Conservation (phyloP, 192 early-diverging fungal genomes). For the Coemansia sp. region DNA sequence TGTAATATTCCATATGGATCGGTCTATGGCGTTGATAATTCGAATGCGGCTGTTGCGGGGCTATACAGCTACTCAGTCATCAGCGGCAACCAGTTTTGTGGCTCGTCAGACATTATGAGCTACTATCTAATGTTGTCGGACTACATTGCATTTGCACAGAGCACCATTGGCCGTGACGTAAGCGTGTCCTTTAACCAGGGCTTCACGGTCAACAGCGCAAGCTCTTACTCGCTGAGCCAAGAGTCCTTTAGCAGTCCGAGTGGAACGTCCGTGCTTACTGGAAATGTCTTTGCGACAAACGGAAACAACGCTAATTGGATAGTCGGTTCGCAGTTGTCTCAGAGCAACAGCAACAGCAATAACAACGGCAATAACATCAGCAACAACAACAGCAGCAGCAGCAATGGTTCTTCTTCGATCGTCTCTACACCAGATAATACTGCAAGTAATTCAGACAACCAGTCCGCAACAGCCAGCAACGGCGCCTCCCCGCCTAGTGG, state of each 20-base stretch:
- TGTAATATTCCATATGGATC: slow-evolving; percentile 38
- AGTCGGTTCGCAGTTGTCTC: not conserved
- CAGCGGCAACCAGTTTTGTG: slow-evolving; percentile 17
- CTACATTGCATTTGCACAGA: slow-evolving; percentile 26
- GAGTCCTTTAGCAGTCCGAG: slow-evolving; percentile 5
- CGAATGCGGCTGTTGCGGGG: slow-evolving; percentile 11
- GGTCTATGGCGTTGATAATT: slow-evolving; percentile 17
- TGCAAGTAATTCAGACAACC: not conserved
- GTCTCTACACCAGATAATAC: too few species aligned
- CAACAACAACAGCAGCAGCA: not conserved
- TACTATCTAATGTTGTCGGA: slow-evolving; percentile 39
- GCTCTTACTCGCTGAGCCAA: not conserved
- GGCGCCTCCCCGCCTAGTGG: not conserved
- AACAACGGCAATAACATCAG: not conserved
- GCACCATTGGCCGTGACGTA: slow-evolving; percentile 1
- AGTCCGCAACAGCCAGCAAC: not conserved
- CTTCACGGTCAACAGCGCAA: not conserved
- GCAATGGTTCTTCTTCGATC: too few species aligned
- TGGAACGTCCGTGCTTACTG: not conserved
- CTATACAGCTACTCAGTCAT: slow-evolving; percentile 37
- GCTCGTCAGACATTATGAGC: slow-evolving; percentile 10
- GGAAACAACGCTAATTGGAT: not conserved
- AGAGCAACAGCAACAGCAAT: not conserved
- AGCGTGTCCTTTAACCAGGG: slow-evolving; percentile 6
- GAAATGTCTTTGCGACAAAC: not conserved